Evolutionary conservation across 1,284 basidiomycete species (phyloP), one percentile per base, ranked within the genome.

Genomic region (Phaffia rhodozyma): DNA sequence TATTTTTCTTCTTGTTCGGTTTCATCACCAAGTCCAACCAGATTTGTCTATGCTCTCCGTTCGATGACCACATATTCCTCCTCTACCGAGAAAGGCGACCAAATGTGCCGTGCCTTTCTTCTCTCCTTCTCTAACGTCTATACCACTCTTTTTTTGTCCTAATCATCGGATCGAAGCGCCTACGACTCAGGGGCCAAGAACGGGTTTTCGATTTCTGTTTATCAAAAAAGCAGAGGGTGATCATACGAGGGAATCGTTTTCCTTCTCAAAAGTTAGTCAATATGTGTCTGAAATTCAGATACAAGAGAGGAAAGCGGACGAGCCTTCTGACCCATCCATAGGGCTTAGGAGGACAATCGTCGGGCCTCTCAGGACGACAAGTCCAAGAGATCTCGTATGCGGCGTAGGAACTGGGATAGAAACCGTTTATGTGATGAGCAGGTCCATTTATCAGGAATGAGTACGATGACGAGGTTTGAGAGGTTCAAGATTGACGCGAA

Each of bases 331-430:
- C 64, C 92, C 92, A 70, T 97, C 92, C 16, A 92, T 87, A 1
- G 92, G 92, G 72, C 88, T 92, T 67, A 96, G 81, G 5, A 97
- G 81, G 0, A 90, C 91, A 71, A 97, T 86, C 66, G 91, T 93
- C 0, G 92, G 92, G 20, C 92, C 92, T 59, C 92, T 82, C 25
- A 94, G 82, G 51, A 97, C 92, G 5, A 86, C 87, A 23, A 97
- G 78, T 20, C 92, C 92, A 2, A 96, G 78, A 7, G 78, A 75
- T 58, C 92, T 84, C 27, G 78, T 81, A 68, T 83, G 81, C 52
- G 78, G 81, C 71, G 84, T 81, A 54, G 84, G 84, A 71, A 86
- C 85, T 85, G 72, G 38, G 64, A 29, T n/a, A 58, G 55, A 43
- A 43, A 43, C 16, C 16, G 38, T 43, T 43, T 16, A 43, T 43